Percentiles rank a stretch among this genome's conserved stretches.
Conservation (phyloP, 164 flowering plant species). For the Magnolia sinica region DNA sequence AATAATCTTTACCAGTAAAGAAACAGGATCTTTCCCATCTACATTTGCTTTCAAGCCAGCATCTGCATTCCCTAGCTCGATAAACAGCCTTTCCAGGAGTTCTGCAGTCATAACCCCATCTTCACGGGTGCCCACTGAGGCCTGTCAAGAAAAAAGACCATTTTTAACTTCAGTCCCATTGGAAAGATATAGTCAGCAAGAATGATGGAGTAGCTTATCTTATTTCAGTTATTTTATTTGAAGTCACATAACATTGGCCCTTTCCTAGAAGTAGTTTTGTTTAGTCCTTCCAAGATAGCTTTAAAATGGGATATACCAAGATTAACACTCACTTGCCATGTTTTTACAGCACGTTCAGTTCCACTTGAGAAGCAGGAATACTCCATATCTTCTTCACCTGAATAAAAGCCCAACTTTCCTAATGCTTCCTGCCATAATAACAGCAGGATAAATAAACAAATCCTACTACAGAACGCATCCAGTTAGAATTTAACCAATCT, state of each 20-base stretch:
- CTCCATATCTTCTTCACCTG: conserved; percentile 91
- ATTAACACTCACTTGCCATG: conserved; percentile 77
- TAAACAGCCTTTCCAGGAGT: conserved; percentile 55
- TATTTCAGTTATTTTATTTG: neutral
- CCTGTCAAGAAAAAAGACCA: conserved; percentile 34
- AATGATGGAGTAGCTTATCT: too few relatives aligned
- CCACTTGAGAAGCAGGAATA: conserved; percentile 77
- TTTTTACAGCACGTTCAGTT: conserved; percentile 89
- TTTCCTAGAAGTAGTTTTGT: neutral
- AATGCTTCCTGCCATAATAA: conserved; percentile 67
- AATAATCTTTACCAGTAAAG: conserved; percentile 11
- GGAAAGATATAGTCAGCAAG: neutral
- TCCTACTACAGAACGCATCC: too few relatives aligned
- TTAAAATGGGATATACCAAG: neutral
- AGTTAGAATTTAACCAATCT: too few relatives aligned
- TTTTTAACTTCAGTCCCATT: neutral
- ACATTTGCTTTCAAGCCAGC: conserved; percentile 9
- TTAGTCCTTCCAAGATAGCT: neutral
- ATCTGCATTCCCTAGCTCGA: conserved; percentile 16
- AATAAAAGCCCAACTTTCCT: conserved; percentile 75
- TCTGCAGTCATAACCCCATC: conserved; percentile 88
- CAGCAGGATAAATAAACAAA: conserved; percentile 6
- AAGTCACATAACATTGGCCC: neutral
- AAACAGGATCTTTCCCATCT: conserved; percentile 5
- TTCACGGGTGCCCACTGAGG: conserved; percentile 52